phyloP scores from a whole-genome alignment of 768 basidiomycete genomes.

The Hypholoma sublateritium region DNA sequence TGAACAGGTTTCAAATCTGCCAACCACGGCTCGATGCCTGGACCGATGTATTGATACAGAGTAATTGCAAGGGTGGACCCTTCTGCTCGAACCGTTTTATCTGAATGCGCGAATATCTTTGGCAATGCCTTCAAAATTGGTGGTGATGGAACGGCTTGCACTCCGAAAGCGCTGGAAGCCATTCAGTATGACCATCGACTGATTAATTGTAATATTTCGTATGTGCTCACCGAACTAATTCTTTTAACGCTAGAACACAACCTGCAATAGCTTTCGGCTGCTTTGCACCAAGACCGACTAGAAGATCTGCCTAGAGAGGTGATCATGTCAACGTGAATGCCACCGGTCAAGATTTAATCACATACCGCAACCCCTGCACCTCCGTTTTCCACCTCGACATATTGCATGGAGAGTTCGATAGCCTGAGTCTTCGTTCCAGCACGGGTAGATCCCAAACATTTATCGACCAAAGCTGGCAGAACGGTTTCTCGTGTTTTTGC shows the following conservation, averaged over 20 bases:
- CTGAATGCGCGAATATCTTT: conserved; percentile 92
- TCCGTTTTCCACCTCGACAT: conserved; percentile 90
- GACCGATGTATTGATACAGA: conserved; percentile 85
- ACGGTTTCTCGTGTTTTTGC: conserved; percentile 79
- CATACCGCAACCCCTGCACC: conserved; percentile 88
- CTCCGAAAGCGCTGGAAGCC: conserved; percentile 69
- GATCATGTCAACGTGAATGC: conserved; percentile 27
- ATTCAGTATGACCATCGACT: background rate
- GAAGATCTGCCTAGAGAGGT: conserved; percentile 60
- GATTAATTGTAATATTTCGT: background rate
- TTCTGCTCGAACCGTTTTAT: conserved; percentile 94
- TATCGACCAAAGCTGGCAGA: conserved; percentile 92
- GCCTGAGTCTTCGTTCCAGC: conserved; percentile 89
- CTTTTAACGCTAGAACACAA: conserved; percentile 73
- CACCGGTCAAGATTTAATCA: conserved; percentile 27
- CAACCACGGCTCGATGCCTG: conserved; percentile 81
- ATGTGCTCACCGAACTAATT: conserved; percentile 72
- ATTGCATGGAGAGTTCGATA: conserved; percentile 82
- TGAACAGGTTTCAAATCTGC: conserved; percentile 95
- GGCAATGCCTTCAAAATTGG: conserved; percentile 85
- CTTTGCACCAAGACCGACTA: conserved; percentile 86
- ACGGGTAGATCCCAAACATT: conserved; percentile 89
- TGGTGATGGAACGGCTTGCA: conserved; percentile 67
- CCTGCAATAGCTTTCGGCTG: conserved; percentile 93
- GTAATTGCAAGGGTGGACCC: conserved; percentile 73